Conservation (phyloP, 192 early-diverging fungal species). For the Backusella parvicylindrica region DNA sequence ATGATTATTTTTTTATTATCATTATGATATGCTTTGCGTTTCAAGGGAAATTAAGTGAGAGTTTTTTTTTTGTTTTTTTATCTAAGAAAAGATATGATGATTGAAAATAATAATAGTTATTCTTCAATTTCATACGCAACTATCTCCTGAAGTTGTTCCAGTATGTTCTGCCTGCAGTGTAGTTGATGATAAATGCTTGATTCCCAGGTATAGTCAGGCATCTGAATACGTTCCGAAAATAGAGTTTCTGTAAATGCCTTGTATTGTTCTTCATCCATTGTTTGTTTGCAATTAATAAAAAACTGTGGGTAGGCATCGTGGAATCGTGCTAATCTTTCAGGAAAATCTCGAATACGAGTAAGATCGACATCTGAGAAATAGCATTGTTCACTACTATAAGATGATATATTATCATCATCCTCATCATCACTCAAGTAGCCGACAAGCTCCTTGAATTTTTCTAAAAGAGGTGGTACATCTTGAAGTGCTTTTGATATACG, state of each 20-base stretch:
- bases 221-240: background rate
- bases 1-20: background rate
- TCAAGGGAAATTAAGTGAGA: background rate
- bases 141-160: slow-evolving; percentile 40
- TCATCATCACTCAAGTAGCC: slow-evolving; percentile 31
- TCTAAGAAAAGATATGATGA: background rate
- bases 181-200: slow-evolving; percentile 20
- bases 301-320: slow-evolving; percentile 32
- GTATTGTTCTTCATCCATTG: background rate
- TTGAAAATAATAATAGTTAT: background rate
- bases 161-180: slow-evolving; percentile 16
- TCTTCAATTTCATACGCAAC: slow-evolving; percentile 35
- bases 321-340: slow-evolving; percentile 9
- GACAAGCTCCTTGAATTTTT: slow-evolving; percentile 39
- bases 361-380: slow-evolving; percentile 23
- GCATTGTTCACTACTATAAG: slow-evolving; percentile 1
- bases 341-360: slow-evolving; percentile 22
- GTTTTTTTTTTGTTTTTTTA: too few species aligned
- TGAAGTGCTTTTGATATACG: slow-evolving; percentile 4
- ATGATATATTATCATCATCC: slow-evolving; percentile 8
- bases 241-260: slow-evolving; percentile 15
- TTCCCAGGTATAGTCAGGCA: slow-evolving; percentile 38
- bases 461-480: slow-evolving; percentile 17
- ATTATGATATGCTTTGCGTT: background rate
- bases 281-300: slow-evolving; percentile 31